A percentile compares a stretch with the other conserved stretches of the same genome.
phyloP scores from a whole-genome alignment of 768 basidiomycete genomes.

The Kockovaella imperatae region DNA sequence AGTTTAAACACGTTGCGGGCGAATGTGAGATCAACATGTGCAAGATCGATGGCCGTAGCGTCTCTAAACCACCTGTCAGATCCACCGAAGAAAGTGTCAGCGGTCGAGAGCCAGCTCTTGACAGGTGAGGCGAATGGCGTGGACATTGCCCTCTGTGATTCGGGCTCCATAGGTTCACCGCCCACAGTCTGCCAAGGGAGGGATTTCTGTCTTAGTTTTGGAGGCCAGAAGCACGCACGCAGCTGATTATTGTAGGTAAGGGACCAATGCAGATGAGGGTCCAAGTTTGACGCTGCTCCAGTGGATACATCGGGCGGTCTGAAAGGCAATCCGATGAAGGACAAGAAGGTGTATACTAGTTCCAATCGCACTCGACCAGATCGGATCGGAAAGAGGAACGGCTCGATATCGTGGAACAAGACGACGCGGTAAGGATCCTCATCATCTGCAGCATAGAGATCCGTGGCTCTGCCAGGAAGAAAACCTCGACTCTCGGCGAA shows the following conservation, averaged over 20 bases:
- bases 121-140: conserved; percentile 37
- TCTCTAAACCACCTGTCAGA: conserved; percentile 30
- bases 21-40: conserved; percentile 16
- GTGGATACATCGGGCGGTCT: conserved; percentile 42
- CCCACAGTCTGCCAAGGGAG: conserved; percentile 34
- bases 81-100: conserved; percentile 25
- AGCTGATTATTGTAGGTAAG: conserved; percentile 11
- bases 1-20: conserved; percentile 23
- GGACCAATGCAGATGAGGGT: conserved; percentile 39
- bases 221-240: conserved; percentile 25
- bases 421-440: conserved; percentile 46
- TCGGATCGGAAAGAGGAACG: conserved; percentile 43
- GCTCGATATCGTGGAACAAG: conserved; percentile 45
- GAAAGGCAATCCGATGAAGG: conserved; percentile 45
- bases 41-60: conserved; percentile 16
- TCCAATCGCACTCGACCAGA: conserved; percentile 36
- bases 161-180: conserved; percentile 44
- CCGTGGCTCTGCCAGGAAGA: conserved; percentile 30
- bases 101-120: conserved; percentile 24
- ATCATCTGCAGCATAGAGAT: conserved; percentile 35
- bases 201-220: neutral
- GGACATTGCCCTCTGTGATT: conserved; percentile 15
- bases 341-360: conserved; percentile 44
- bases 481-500: conserved; percentile 6
- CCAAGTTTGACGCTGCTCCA: conserved; percentile 34